Evolutionary conservation across 2,329 filamentous ascomycete genomes (phyloP), one percentile per base, ranked within the genome.

Genomic region (Colletotrichum tropicale): DNA sequence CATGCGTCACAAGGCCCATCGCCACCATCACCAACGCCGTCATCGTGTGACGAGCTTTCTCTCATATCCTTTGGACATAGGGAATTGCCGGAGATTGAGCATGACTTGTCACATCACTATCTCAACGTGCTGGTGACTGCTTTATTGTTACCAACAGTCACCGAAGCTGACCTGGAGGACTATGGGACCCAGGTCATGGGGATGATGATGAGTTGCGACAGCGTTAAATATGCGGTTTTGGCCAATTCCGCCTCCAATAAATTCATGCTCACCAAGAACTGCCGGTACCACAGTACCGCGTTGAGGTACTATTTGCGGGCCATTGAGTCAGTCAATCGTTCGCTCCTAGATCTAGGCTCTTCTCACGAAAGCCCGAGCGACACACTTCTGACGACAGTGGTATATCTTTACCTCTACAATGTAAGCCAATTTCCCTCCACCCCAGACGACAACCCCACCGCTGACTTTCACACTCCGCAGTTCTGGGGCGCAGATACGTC

Each of bases 371-470:
- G 65, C n/a, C 65, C 65, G 1, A 48, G 38, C 6, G 65, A 67
- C 65, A n/a, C 43, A 1, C 30, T 56, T 12, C 30, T 67, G 18
- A 67, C 65, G 0, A 67, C 65, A 2, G 65, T 67, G 8, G 65
- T 67, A 15, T 67, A 67, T 5, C 28, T 67, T 8, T 67, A 67
- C 10, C 65, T 67, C 13, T 67, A 67, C 12, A 67, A 67, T 26
- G 65, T 67, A n/a, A 24, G 65, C 10, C 1, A 4, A 52, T 21
- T 2, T 48, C 9, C 3, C 0, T 48, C 3, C 16, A 6, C 2
- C 18, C 3, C 43, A 15, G 3, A 30, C 5, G 5, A 18, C 1
- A 4, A n/a, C 7, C 30, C 1, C 12, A 9, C n/a, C 21, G 7
- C 43, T 66, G 38, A 66, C 26, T 3, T 3, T 3, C 2, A 2